These are phyloP conservation scores for Russula vinacea DNA, from an alignment of 768 basidiomycete species.

Conservation along the genomic window DNA sequence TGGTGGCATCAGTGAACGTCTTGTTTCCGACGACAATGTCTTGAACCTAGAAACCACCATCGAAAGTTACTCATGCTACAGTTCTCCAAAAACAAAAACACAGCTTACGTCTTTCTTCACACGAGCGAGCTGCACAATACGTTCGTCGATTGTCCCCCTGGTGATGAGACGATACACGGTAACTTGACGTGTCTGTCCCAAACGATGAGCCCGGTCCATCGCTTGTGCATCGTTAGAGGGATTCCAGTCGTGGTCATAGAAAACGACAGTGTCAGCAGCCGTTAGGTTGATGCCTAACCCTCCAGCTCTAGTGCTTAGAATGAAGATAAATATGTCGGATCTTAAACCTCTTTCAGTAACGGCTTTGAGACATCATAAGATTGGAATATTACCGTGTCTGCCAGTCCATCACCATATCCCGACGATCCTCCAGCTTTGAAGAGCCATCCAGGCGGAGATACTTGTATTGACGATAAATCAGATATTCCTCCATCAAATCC, in stretches of 20 bases:
- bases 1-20: conserved; percentile 86
- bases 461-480: conserved; percentile 95
- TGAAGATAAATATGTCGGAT: conserved; percentile 84
- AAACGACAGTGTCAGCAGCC: conserved; percentile 92
- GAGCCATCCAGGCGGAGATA: conserved; percentile 91
- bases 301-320: conserved; percentile 91
- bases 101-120: conserved; percentile 89
- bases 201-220: conserved; percentile 96
- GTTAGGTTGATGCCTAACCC: conserved; percentile 96
- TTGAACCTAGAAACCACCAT: conserved; percentile 66
- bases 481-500: conserved; percentile 98
- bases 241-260: conserved; percentile 96
- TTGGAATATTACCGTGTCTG: conserved; percentile 75
- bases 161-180: conserved; percentile 95
- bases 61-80: conserved; percentile 16
- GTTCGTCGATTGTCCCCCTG: conserved; percentile 92
- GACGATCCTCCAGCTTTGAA: conserved; percentile 90
- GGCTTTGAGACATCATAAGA: background rate
- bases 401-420: conserved; percentile 99
- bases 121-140: conserved; percentile 92
- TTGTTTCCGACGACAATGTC: conserved; percentile 99
- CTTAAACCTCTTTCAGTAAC: conserved; percentile 40
- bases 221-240: conserved; percentile 97
- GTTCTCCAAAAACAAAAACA: conserved; percentile 11
- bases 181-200: conserved; percentile 95